Percentiles rank a stretch among this genome's conserved stretches.
Conservation (phyloP, 2,329 filamentous ascomycete species). For the Cladobotryum mycophilum region DNA sequence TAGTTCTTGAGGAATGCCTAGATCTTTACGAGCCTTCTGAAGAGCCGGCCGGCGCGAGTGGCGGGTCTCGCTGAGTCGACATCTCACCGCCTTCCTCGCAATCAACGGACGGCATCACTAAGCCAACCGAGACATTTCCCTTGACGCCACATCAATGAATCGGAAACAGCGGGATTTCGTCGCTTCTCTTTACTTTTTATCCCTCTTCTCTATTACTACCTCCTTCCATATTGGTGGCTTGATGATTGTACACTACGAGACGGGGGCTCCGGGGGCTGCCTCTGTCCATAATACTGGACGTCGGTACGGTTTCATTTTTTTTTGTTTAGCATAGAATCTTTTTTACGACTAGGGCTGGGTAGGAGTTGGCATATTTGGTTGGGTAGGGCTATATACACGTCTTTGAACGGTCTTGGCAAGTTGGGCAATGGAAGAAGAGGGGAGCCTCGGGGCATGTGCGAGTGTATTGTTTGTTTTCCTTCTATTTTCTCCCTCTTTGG, state of each 20-base stretch:
- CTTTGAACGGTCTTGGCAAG: neutral
- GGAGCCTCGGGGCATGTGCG: neutral
- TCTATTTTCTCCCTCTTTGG: neutral
- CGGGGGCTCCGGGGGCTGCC: neutral
- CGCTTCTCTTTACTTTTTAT: neutral
- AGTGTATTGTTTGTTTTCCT: neutral
- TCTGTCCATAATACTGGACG: neutral
- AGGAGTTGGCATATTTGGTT: too few relatives aligned
- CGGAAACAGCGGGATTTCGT: neutral
- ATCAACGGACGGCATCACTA: neutral
- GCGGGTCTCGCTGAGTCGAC: slow-evolving; percentile 18
- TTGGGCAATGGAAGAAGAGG: neutral
- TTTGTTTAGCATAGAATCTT: neutral
- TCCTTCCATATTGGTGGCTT: neutral
- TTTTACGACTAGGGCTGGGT: too few relatives aligned
- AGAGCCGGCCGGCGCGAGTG: slow-evolving; percentile 25
- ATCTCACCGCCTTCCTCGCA: neutral
- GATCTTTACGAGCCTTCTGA: slow-evolving; percentile 40
- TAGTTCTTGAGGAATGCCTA: slow-evolving; percentile 35
- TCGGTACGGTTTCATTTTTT: too few relatives aligned
- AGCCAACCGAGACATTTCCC: neutral
- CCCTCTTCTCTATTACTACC: slow-evolving; percentile 3
- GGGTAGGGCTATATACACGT: too few relatives aligned
- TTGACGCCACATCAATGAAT: neutral
- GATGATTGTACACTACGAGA: slow-evolving; percentile 6